These are phyloP conservation scores for Paramyrothecium sp. DNA, from an alignment of 2,329 filamentous ascomycete genomes.

Conservation along the genomic window DNA sequence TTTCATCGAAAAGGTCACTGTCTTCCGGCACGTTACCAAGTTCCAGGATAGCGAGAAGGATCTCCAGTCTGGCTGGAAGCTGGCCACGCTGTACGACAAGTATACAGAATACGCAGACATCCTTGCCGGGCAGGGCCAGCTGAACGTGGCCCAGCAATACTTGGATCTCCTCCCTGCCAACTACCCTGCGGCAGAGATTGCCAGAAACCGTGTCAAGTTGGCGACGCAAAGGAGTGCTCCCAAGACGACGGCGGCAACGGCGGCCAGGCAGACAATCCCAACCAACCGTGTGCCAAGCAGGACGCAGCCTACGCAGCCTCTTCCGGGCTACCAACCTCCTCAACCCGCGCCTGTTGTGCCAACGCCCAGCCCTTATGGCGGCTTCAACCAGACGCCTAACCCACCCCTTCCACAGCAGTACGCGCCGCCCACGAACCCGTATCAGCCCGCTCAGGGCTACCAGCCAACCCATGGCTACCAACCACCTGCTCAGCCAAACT, in stretches of 20 bases:
- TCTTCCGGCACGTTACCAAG: slow-evolving; percentile 92
- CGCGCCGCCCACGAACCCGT: slow-evolving; percentile 33
- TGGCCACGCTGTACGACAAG: slow-evolving; percentile 84
- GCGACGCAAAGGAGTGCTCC: slow-evolving; percentile 61
- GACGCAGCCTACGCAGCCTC: slow-evolving; percentile 28
- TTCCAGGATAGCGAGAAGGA: slow-evolving; percentile 78
- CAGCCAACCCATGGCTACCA: slow-evolving; percentile 45
- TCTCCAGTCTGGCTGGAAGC: slow-evolving; percentile 80
- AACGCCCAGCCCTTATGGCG: slow-evolving; percentile 29
- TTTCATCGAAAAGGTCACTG: slow-evolving; percentile 96
- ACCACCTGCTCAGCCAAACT: slow-evolving; percentile 38
- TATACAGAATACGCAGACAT: slow-evolving; percentile 98
- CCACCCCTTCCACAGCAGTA: slow-evolving; percentile 31
- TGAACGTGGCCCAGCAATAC: slow-evolving; percentile 86
- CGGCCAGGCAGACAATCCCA: slow-evolving; percentile 17
- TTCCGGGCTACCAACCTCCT: slow-evolving; percentile 46
- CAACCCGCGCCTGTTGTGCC: slow-evolving; percentile 26
- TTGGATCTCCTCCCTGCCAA: slow-evolving; percentile 79
- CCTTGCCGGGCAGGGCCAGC: slow-evolving; percentile 82
- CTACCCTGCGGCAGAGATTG: slow-evolving; percentile 85
- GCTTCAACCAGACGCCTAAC: slow-evolving; percentile 20
- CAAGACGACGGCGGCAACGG: slow-evolving; percentile 19
- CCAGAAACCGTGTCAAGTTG: slow-evolving; percentile 79
- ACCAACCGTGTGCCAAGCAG: slow-evolving; percentile 36
- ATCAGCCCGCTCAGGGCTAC: slow-evolving; percentile 24